phyloP scores from a whole-genome alignment of 2,329 filamentous ascomycete species.

The Zymoseptoria passerinii region DNA sequence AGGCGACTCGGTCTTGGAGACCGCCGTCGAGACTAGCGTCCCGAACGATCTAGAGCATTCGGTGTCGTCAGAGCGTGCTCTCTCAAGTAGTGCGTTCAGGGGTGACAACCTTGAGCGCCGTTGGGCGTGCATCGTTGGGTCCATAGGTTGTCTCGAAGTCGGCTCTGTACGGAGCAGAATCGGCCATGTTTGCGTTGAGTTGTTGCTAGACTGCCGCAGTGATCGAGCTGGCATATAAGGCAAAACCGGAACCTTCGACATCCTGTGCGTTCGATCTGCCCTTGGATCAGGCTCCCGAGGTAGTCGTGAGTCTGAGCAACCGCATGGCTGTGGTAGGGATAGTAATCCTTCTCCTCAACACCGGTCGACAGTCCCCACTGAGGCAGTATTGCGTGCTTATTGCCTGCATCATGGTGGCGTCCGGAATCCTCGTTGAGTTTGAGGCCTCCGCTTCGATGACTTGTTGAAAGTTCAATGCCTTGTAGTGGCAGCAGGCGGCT shows the following conservation, averaged over 20 bases:
- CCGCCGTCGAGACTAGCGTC: conserved; percentile 24
- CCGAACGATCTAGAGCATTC: conserved; percentile 14
- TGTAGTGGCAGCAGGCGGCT: not conserved
- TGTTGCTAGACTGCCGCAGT: not conserved
- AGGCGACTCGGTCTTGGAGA: conserved; percentile 28
- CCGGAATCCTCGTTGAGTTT: not conserved
- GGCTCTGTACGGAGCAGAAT: not conserved
- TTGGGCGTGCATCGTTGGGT: conserved; percentile 12
- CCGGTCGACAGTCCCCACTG: no score
- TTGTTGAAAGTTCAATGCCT: not conserved
- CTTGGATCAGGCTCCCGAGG: no score
- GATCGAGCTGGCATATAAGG: not conserved
- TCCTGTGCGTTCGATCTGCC: not conserved
- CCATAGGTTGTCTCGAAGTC: not conserved
- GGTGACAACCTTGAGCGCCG: conserved; percentile 17
- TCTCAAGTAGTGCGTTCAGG: conserved; percentile 10
- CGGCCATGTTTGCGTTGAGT: not conserved
- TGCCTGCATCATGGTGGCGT: not conserved
- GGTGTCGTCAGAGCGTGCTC: no score
- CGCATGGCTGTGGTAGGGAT: not conserved
- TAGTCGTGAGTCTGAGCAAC: not conserved
- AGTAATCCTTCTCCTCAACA: not conserved
- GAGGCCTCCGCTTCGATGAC: not conserved
- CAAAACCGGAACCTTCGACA: not conserved
- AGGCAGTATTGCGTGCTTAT: not conserved